Evolutionary conservation across 202 grass and related monocot species (phyloP).

Genomic region (Hordeum pubiflorum): DNA sequence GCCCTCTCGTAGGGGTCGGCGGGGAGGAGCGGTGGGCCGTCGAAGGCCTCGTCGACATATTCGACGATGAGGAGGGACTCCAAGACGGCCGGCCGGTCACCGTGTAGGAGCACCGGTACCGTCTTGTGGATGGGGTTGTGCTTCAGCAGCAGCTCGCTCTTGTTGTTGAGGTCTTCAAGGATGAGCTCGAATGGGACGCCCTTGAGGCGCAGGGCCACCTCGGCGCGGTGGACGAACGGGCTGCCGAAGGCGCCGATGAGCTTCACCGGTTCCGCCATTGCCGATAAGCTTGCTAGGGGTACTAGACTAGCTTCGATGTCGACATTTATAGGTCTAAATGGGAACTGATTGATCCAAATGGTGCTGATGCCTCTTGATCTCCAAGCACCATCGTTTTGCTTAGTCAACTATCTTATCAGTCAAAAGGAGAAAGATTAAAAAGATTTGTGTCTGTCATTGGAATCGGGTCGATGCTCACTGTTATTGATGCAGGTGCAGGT

Average conservation of each 20-base stretch:
- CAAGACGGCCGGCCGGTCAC: neutral
- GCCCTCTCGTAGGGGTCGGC: neutral
- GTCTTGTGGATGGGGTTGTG: conserved; percentile 44
- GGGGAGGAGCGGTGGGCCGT: conserved; percentile 2
- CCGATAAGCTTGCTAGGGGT: neutral
- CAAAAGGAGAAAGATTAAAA: neutral
- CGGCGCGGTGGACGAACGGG: conserved; percentile 5
- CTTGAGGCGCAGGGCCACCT: conserved; percentile 24
- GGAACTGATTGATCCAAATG: neutral
- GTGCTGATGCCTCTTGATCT: neutral
- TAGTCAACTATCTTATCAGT: neutral
- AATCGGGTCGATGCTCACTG: neutral
- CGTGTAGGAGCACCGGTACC: conserved; percentile 47
- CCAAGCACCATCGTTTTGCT: neutral
- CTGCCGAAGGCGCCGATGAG: conserved; percentile 11
- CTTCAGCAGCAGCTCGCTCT: conserved; percentile 29
- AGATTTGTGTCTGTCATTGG: neutral
- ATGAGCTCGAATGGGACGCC: conserved; percentile 15
- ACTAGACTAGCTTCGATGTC: too few species aligned
- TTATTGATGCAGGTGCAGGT: neutral
- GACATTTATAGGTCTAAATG: neutral
- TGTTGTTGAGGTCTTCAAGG: conserved; percentile 6
- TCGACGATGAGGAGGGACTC: conserved; percentile 48
- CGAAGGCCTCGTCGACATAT: conserved; percentile 40
- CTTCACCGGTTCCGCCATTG: conserved; percentile 7